Evolutionary conservation across 306 rosid genomes (phyloP), one percentile per base, ranked within the genome.

Genomic region (Ormosia emarginata): DNA sequence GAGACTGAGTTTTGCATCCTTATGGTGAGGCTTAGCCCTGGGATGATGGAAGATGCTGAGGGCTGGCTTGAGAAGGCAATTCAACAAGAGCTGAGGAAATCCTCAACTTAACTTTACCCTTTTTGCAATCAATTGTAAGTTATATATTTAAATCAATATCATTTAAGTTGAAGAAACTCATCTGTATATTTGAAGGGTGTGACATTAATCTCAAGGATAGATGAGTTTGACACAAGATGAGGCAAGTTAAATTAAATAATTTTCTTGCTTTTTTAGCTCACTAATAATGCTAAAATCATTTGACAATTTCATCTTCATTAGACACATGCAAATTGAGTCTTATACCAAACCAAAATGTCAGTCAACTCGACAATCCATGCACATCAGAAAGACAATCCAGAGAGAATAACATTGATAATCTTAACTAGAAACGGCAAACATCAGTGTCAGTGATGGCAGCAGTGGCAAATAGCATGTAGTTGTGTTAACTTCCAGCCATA

Each of bases 11-110:
- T 96, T 70, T 96, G 99, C 46, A 88, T 92, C n/a, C 77, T 96
- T 2, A 96, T 96, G 99, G 97, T 96, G 5, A 92, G 98, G 85
- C 97, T 96, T 44, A 96, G 99, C 86, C 99, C 99, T 52, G 98
- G 81, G 36, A 96, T 96, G 88, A 93, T 96, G 97, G 83, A 91
- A 32, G 92, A 96, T 64, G 98, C 99, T 66, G 97, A 91, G 77
- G 67, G 75, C 0, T 96, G 99, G 99, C 92, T 96, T 5, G 86
- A 91, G 61, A 96, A 93, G 68, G 93, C 98, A 0, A 83, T 96
- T 74, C 85, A 89, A 6, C 88, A 88, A 71, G 92, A 89, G 64
- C 68, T 62, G 12, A 83, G 41, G 9, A 89, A 87, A 37, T 73
- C 85, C n/a, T 57, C 75, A 66, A 4, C 62, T 33, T 89, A 37